Evolutionary conservation across 306 rosid genomes (phyloP).

Genomic region (Inga oerstediana): DNA sequence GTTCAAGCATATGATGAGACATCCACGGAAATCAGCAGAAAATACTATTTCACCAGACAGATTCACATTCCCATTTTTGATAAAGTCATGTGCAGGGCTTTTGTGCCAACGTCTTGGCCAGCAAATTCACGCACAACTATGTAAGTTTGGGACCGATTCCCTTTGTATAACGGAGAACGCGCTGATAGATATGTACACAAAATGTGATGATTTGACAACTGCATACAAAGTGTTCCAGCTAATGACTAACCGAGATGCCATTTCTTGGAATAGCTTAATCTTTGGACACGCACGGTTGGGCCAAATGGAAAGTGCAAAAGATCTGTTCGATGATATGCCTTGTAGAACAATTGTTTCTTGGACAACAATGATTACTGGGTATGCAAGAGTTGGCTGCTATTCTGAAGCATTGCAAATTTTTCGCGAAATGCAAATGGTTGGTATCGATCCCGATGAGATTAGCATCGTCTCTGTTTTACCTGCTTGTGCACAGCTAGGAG

Average conservation of each 20-base stretch:
- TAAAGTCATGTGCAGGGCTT: constrained; percentile 66
- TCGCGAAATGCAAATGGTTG: constrained; percentile 66
- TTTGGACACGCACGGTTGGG: constrained; percentile 66
- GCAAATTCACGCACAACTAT: constrained; percentile 67
- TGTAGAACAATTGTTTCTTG: constrained; percentile 74
- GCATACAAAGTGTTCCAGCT: constrained; percentile 63
- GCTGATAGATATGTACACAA: constrained; percentile 60
- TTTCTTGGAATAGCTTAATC: constrained; percentile 76
- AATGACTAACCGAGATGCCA: constrained; percentile 59
- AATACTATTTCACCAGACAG: constrained; percentile 46
- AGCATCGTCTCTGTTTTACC: constrained; percentile 73
- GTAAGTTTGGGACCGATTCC: constrained; percentile 55
- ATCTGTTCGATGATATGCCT: constrained; percentile 71
- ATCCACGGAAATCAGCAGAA: constrained; percentile 8
- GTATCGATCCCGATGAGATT: constrained; percentile 73
- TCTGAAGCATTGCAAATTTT: constrained; percentile 67
- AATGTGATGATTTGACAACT: constrained; percentile 52
- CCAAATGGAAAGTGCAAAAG: constrained; percentile 59
- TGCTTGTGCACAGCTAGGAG: constrained; percentile 79
- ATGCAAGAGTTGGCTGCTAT: constrained; percentile 53
- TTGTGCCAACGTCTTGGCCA: constrained; percentile 47
- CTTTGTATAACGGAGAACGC: constrained; percentile 59
- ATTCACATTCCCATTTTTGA: constrained; percentile 74
- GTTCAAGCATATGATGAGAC: constrained; percentile 60
- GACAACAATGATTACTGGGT: constrained; percentile 81